Evolutionary conservation across 495 filamentous ascomycete species (phyloP).

Genomic region (Daldinia concentrica): DNA sequence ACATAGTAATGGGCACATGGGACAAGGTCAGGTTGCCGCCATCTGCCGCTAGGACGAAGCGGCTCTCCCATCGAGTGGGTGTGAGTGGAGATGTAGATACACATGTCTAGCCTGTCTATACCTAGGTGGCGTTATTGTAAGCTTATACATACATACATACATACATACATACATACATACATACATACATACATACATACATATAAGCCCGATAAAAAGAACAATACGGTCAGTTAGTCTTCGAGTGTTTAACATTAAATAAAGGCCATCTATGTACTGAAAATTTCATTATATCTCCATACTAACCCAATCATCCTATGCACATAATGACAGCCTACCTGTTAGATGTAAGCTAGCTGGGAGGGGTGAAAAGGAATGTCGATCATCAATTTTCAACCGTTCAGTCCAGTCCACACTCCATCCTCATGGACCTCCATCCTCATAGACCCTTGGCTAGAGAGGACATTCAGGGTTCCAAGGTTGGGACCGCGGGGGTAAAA

Average conservation of each 20-base stretch:
- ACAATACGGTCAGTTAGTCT: neutral
- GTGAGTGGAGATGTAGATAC: conserved; percentile 11
- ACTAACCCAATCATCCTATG: too few species aligned
- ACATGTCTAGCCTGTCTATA: neutral
- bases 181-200: too few species aligned
- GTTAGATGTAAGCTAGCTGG: neutral
- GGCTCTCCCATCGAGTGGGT: conserved; percentile 20
- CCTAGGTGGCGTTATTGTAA: neutral
- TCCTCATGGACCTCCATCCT: conserved; percentile 22
- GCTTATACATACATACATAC: too few species aligned
- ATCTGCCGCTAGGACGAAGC: conserved; percentile 23
- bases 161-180: too few species aligned
- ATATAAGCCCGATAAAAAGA: neutral
- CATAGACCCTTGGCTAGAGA: conserved; percentile 5
- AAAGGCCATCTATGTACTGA: too few species aligned
- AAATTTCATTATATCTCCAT: too few species aligned
- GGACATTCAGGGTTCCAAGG: neutral
- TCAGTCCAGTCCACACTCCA: neutral
- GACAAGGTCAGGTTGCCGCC: conserved; percentile 23
- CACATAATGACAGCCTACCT: neutral
- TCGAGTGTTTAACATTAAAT: too few species aligned
- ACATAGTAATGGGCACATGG: conserved; percentile 28
- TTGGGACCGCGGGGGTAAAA: conserved; percentile 17
- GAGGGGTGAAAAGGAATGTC: neutral
- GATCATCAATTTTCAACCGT: neutral